phyloP scores from a whole-genome alignment of 495 filamentous ascomycete species.

The Patellaria atrata region DNA sequence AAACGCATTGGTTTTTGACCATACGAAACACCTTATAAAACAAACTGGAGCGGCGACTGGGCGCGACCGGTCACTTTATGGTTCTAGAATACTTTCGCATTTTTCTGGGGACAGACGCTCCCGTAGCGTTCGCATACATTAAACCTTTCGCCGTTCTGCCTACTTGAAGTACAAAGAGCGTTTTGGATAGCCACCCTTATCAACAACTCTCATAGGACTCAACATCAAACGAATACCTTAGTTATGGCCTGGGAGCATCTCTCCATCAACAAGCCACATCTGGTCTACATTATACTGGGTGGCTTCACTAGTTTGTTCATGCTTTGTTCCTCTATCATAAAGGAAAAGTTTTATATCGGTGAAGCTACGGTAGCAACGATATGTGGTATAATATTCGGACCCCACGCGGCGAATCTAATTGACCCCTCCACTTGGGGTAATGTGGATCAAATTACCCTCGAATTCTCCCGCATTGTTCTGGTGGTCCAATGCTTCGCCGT shows the following conservation, averaged over 20 bases:
- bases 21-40: too few species aligned
- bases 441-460: constrained; percentile 86
- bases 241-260: constrained; percentile 91
- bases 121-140: not conserved
- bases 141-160: not conserved
- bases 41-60: constrained; percentile 45
- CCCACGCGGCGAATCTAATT: constrained; percentile 85
- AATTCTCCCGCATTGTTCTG: constrained; percentile 92
- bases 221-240: constrained; percentile 8
- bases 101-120: constrained; percentile 5
- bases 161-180: not conserved
- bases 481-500: constrained; percentile 99
- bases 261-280: constrained; percentile 81
- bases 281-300: constrained; percentile 97
- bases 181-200: too few species aligned
- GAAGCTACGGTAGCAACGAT: constrained; percentile 95
- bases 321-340: constrained; percentile 93
- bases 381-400: constrained; percentile 94
- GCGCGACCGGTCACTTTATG: constrained; percentile 36
- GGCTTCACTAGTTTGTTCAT: constrained; percentile 98
- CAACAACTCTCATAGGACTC: constrained; percentile 1
- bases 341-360: constrained; percentile 96
- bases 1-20: too few species aligned
- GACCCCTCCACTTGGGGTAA: constrained; percentile 79
- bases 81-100: constrained; percentile 18